Evolutionary conservation across 2,329 filamentous ascomycete species (phyloP), one percentile per base, ranked within the genome.

Genomic region (Leptographium flavum): DNA sequence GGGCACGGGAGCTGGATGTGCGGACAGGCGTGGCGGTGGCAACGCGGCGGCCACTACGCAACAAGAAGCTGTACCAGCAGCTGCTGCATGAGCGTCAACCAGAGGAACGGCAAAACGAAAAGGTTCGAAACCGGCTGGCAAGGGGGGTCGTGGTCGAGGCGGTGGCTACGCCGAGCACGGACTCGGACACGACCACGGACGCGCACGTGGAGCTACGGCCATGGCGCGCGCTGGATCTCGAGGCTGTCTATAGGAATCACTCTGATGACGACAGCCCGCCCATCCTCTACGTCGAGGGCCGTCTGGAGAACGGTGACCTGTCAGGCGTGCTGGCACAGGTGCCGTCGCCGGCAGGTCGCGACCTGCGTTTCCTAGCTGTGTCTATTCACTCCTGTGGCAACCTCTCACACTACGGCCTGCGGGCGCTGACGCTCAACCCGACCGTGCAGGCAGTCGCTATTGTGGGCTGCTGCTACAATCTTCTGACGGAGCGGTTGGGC

Each of bases 361-460:
- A 66, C 46, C 56, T 63, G 49, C 43, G 64, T 10, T 68, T 93
- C 32, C 87, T 95, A 81, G 84, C 90, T 15, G 81, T 96, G 27
- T 96, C 92, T 0, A 85, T 98, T 17, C 92, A 98, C 61, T 96
- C 90, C 1, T 98, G 92, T 58, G 92, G 92, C 25, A 96, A 98
- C 54, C 77, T 98, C n/a, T 83, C 93, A 1, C 92, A 98, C 61
- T 88, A 93, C 58, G 92, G 85, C 10, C 81, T 98, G 47, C 80
- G 86, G 14, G 93, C 90, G 1, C 73, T 98, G 19, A 64, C 88
- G 2, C 65, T 93, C 47, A 96, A 95, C 58, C 81, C 83, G 0
- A 75, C 79, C 5, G 88, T 96, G 45, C 77, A 79, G 28, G 87
- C 87, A n/a, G 82, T 96, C 21, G 90, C 90, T 47, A 88, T 98